These are phyloP conservation scores for Hymenoscyphus linearis DNA, from an alignment of 2,329 filamentous ascomycete genomes.

Conservation along the genomic window DNA sequence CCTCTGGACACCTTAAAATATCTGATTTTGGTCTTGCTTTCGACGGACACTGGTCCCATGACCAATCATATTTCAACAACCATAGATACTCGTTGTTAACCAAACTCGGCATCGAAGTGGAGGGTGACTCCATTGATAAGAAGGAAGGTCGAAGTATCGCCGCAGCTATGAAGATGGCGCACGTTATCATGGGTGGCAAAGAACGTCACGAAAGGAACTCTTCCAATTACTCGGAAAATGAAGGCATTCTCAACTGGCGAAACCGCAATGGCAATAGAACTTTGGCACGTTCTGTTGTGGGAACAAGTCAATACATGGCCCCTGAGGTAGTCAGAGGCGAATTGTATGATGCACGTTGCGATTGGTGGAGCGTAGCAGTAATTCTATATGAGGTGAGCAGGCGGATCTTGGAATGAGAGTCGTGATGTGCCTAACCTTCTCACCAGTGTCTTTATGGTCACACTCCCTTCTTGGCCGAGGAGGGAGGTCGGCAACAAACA, in stretches of 20 bases:
- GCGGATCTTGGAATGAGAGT: not conserved
- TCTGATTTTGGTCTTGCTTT: constrained; percentile 96
- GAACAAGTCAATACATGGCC: constrained; percentile 97
- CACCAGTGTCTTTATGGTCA: constrained; percentile 75
- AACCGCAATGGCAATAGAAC: constrained; percentile 63
- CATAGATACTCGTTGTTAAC: constrained; percentile 74
- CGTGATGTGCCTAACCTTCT: not conserved
- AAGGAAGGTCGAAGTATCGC: constrained; percentile 44
- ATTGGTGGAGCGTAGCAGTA: constrained; percentile 95
- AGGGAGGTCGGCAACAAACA: constrained; percentile 66
- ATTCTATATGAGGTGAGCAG: constrained; percentile 74
- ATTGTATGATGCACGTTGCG: constrained; percentile 84
- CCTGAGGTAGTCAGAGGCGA: constrained; percentile 83
- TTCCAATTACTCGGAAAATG: constrained; percentile 27
- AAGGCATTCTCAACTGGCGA: constrained; percentile 62
- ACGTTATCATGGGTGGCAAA: constrained; percentile 36
- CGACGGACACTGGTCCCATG: constrained; percentile 91
- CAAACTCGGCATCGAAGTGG: constrained; percentile 68
- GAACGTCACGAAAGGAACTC: constrained; percentile 36
- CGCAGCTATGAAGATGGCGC: constrained; percentile 35
- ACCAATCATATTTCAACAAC: constrained; percentile 78
- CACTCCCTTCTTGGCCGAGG: constrained; percentile 82
- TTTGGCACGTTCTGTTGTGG: constrained; percentile 80
- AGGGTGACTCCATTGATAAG: constrained; percentile 68
- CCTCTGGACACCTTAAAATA: constrained; percentile 86